Base-by-base conservation (phyloP, 176 grass and related monocot genomes). In the Zizania latifolia region DNA sequence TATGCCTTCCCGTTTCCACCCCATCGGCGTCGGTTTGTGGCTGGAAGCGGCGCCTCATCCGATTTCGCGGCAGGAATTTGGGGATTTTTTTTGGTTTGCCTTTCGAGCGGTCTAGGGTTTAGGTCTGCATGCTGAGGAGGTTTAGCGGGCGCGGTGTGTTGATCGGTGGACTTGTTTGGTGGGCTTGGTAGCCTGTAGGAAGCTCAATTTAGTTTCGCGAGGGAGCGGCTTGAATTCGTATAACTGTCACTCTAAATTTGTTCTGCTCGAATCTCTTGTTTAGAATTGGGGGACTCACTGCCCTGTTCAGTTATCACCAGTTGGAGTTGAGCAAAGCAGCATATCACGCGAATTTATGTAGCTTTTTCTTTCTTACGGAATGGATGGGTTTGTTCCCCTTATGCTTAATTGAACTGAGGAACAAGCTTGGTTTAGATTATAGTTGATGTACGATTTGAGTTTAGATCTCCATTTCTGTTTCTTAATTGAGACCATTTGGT, bases 401-500 rank as follows among this genome's bases (percentile, higher is more conserved):
- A 0, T 6, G 43, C 19, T 68, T 13, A 34, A 12, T 4, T 43
- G 10, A 28, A 64, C 58, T 10, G n/a, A n/a, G n/a, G n/a, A n/a
- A n/a, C n/a, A n/a, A n/a, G n/a, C n/a, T n/a, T n/a, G n/a, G n/a
- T n/a, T n/a, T n/a, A n/a, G n/a, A n/a, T n/a, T n/a, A n/a, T n/a
- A 24, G 19, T 16, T 8, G 19, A 3, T 0, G 28, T 24, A 2
- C 6, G 15, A 28, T 1, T 65, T 65, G 15, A 45, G 1, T 43
- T 40, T 14, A 43, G 19, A 35, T 1, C 0, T 6, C 31, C 0
- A 37, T 23, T 39, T 32, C 10, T 31, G 13, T 65, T 65, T 1
- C 15, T 31, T 31, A 67, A 73, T 82, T n/a, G 58, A 37, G 46
- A n/a, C 19, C 11, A 2, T 34, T 61, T 34, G 61, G 59, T 86